Conservation (phyloP, 352 stramenopile genomes). For the Pythium brachiatum region DNA sequence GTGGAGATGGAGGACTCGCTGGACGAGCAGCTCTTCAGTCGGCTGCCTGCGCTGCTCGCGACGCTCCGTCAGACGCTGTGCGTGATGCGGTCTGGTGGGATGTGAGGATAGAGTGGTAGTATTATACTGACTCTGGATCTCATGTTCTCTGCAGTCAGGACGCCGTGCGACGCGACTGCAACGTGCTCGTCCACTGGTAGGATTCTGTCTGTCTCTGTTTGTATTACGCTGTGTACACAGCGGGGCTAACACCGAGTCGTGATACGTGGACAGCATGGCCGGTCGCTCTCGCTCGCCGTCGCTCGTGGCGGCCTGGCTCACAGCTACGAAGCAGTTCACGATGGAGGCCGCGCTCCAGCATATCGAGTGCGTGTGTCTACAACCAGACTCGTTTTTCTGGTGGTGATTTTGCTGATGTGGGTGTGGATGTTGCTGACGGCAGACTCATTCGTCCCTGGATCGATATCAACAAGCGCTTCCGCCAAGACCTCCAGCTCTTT, state of each 20-base stretch:
- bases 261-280: constrained; percentile 39
- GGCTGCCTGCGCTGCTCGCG: constrained; percentile 41
- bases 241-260: neutral
- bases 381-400: too few species aligned
- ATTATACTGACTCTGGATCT: neutral
- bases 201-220: neutral
- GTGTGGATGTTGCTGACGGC: neutral
- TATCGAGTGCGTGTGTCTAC: constrained; percentile 35
- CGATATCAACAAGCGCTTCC: constrained; percentile 62
- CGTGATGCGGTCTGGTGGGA: neutral
- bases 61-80: constrained; percentile 39
- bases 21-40: constrained; percentile 44
- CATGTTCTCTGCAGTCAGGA: constrained; percentile 23
- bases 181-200: constrained; percentile 77
- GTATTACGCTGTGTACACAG: neutral
- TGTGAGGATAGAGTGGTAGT: neutral
- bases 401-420: too few species aligned
- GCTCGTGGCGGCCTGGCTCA: constrained; percentile 52
- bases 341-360: constrained; percentile 37
- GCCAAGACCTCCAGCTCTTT: constrained; percentile 46
- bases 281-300: constrained; percentile 61
- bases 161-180: constrained; percentile 35
- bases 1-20: constrained; percentile 54
- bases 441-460: constrained; percentile 71
- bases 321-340: constrained; percentile 26